Evolutionary conservation across 768 basidiomycete species (phyloP).

Genomic region (Tricholoma saponaceum): DNA sequence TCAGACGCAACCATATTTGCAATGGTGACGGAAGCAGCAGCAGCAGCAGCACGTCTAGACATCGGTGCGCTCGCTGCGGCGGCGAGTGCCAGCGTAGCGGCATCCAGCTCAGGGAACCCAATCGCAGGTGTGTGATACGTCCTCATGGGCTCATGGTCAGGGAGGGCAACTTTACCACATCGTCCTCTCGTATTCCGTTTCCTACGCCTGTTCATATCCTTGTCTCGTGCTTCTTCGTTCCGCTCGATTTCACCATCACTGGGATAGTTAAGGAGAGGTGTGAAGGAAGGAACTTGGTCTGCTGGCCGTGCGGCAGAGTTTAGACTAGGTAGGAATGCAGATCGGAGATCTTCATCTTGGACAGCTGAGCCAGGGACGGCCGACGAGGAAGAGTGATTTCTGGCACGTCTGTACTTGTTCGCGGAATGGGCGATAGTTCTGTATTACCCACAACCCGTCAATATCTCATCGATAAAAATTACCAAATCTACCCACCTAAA

Average conservation of each 20-base stretch:
- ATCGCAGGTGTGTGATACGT: conserved; percentile 89
- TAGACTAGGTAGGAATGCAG: conserved; percentile 84
- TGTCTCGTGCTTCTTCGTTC: conserved; percentile 90
- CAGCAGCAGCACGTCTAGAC: conserved; percentile 80
- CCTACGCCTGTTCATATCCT: conserved; percentile 81
- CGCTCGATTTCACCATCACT: conserved; percentile 86
- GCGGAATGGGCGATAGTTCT: conserved; percentile 94
- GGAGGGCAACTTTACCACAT: conserved; percentile 75
- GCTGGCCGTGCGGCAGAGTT: conserved; percentile 64
- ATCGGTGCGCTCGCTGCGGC: conserved; percentile 64
- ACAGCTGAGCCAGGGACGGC: conserved; percentile 76
- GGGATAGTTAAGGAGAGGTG: conserved; percentile 86
- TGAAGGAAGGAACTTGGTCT: conserved; percentile 77
- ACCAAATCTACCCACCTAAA: conserved; percentile 68
- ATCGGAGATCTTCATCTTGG: conserved; percentile 87
- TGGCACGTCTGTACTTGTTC: conserved; percentile 93
- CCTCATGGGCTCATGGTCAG: conserved; percentile 89
- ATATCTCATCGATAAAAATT: neutral
- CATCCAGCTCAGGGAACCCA: conserved; percentile 76
- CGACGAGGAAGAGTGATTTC: conserved; percentile 87
- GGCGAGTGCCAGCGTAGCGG: conserved; percentile 64
- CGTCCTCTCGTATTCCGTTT: conserved; percentile 82
- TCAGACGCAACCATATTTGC: conserved; percentile 92
- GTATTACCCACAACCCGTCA: conserved; percentile 2
- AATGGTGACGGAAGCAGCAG: conserved; percentile 78